Percentiles rank a stretch among this genome's conserved stretches.
Evolutionary conservation across 23 red algal genomes (phyloP).

Genomic region (Gracilaria caudata): DNA sequence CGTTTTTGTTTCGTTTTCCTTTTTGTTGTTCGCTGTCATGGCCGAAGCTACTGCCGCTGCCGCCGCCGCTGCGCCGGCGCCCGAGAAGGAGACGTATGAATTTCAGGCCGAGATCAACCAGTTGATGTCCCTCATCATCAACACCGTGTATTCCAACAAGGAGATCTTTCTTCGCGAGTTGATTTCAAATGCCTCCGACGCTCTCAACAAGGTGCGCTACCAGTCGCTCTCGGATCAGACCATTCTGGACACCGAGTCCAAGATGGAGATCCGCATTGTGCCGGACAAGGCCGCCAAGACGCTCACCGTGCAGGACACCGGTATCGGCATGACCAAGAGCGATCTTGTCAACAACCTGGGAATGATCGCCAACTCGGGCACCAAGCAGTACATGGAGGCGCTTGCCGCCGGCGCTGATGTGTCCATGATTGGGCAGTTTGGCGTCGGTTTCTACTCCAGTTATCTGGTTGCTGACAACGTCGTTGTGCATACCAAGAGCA

Average conservation of each 20-base stretch:
- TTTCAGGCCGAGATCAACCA: constrained; percentile 99
- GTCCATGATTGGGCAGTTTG: constrained; percentile 98
- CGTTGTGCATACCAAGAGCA: constrained; percentile 94
- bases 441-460: constrained; percentile 96
- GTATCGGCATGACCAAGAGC: constrained; percentile 96
- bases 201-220: constrained; percentile 98
- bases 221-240: constrained; percentile 90
- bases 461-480: constrained; percentile 96
- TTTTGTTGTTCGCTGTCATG: neutral
- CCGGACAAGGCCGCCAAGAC: constrained; percentile 93
- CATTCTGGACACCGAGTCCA: constrained; percentile 76
- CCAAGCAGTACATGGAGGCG: constrained; percentile 98
- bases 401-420: constrained; percentile 93
- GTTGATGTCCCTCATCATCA: constrained; percentile 99
- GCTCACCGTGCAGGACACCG: constrained; percentile 90
- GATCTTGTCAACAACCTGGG: constrained; percentile 98
- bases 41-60: constrained; percentile 36
- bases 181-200: constrained; percentile 97
- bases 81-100: constrained; percentile 91
- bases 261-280: constrained; percentile 95
- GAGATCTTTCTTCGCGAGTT: constrained; percentile 97
- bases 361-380: constrained; percentile 98
- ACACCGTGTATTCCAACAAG: constrained; percentile 95
- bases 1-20: neutral
- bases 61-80: constrained; percentile 36